These are phyloP conservation scores for Populus hybrid DNA, from an alignment of 441 rosid species.

Conservation along the genomic window DNA sequence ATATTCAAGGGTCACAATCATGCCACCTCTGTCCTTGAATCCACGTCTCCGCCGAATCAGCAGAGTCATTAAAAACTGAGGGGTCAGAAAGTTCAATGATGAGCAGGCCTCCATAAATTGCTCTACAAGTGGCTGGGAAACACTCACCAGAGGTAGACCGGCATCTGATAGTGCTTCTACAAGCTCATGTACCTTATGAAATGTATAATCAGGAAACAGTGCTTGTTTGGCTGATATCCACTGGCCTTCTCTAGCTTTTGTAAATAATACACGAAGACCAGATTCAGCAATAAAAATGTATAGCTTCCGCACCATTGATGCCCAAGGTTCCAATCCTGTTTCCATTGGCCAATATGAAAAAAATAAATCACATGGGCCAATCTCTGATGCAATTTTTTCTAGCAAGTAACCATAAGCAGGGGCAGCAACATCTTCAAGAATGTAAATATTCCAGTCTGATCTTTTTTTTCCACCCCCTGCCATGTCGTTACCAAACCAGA, in stretches of 20 bases:
- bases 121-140: slow-evolving; percentile 68
- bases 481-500: slow-evolving; percentile 99
- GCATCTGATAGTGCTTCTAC: slow-evolving; percentile 80
- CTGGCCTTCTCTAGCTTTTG: slow-evolving; percentile 94
- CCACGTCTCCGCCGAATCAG: slow-evolving; percentile 76
- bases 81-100: slow-evolving; percentile 75
- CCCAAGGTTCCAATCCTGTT: slow-evolving; percentile 86
- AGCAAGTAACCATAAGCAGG: slow-evolving; percentile 96
- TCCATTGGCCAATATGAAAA: slow-evolving; percentile 89
- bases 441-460: slow-evolving; percentile 94
- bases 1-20: slow-evolving; percentile 82
- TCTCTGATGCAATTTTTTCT: slow-evolving; percentile 76
- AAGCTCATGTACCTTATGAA: slow-evolving; percentile 66
- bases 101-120: slow-evolving; percentile 75
- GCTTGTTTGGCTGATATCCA: slow-evolving; percentile 96
- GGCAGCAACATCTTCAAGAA: slow-evolving; percentile 80
- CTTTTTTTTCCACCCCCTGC: slow-evolving; percentile 95
- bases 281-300: slow-evolving; percentile 69
- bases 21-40: slow-evolving; percentile 63
- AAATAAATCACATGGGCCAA: slow-evolving; percentile 83
- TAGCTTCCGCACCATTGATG: slow-evolving; percentile 75
- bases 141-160: slow-evolving; percentile 73
- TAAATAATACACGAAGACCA: slow-evolving; percentile 74
- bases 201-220: slow-evolving; percentile 85
- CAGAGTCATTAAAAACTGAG: slow-evolving; percentile 71